phyloP scores from a whole-genome alignment of 1,284 basidiomycete species.

The Cystobasidium slooffiae region DNA sequence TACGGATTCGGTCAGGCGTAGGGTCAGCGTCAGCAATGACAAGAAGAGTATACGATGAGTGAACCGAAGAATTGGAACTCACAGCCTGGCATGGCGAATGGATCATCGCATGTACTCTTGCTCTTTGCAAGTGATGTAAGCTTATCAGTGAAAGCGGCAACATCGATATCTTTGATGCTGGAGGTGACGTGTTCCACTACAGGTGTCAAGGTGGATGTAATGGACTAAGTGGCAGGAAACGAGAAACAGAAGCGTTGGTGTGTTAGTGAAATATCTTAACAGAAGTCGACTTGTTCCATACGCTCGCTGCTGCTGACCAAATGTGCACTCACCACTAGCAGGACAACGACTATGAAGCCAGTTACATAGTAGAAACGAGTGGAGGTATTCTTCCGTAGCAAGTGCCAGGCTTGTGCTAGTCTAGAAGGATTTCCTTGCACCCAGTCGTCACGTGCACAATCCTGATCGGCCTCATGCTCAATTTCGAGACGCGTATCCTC shows the following conservation, averaged over 20 bases:
- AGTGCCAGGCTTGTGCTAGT: neutral
- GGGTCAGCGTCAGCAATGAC: neutral
- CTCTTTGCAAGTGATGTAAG: neutral
- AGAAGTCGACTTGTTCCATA: no score
- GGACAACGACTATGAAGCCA: neutral
- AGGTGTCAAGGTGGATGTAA: conserved; percentile 17
- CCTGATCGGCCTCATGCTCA: neutral
- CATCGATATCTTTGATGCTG: conserved; percentile 13
- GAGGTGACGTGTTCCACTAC: neutral
- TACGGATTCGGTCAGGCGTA: neutral
- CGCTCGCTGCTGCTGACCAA: neutral
- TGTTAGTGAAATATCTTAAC: no score
- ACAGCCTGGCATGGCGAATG: conserved; percentile 35
- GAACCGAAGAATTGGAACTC: no score
- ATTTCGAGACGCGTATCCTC: conserved; percentile 2
- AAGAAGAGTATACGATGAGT: no score
- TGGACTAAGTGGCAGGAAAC: neutral
- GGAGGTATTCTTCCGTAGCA: neutral
- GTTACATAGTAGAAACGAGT: neutral
- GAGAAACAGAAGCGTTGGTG: no score
- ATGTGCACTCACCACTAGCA: neutral
- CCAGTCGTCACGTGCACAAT: neutral
- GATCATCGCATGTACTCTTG: conserved; percentile 27
- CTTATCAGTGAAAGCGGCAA: conserved; percentile 1
- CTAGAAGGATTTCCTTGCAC: neutral